Base-by-base conservation (phyloP, 768 basidiomycete genomes). In the Leccinum truebloodii region DNA sequence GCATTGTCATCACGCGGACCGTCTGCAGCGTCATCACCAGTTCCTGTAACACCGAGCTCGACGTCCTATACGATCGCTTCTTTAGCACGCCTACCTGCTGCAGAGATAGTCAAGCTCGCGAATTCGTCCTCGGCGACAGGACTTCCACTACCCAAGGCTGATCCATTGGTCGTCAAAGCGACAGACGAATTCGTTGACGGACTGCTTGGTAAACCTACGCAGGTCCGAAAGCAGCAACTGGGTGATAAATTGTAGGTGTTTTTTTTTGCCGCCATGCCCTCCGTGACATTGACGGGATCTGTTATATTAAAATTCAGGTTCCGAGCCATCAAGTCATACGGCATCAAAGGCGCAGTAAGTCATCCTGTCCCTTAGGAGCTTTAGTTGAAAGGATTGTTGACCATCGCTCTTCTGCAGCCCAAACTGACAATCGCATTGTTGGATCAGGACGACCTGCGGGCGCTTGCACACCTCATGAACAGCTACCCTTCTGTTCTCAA, bases 391-490 rank as follows among this genome's bases (percentile, higher is more conserved):
- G 46, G 10, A 22, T 26, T 59, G 37, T 63, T 62, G 54, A 59
- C 7, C 30, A 41, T 52, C 32, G 22, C 20, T 55, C 22, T 54
- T 52, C 55, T 64, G 37, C 65, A 91, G 86, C 90, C 92, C 54
- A 94, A 94, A 71, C 77, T 93, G 63, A 95, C 94, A 1, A 92
- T 97, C 65, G 77, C 83, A 5, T 81, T 95, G 9, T 77, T 96
- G 62, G 92, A 95, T 68, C 81, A 88, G 66, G 94, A 95, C 60
- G 94, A 96, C 68, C 81, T 95, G 24, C 84, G 89, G 48, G 80
- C 92, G 5, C 81, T 95, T 52, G 89, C 91, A 6, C 91, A 93
- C 71, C 81, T 95, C 48, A 87, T 92, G 87, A 90, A 93, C 73
- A 90, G 90, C 70, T 94, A 92, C 72, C 89, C 91, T 12, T 76